A percentile compares a stretch with the other conserved stretches of the same genome.
These are phyloP conservation scores for Gypsophila paniculata DNA, from an alignment of 179 eudicot species.

Conservation along the genomic window DNA sequence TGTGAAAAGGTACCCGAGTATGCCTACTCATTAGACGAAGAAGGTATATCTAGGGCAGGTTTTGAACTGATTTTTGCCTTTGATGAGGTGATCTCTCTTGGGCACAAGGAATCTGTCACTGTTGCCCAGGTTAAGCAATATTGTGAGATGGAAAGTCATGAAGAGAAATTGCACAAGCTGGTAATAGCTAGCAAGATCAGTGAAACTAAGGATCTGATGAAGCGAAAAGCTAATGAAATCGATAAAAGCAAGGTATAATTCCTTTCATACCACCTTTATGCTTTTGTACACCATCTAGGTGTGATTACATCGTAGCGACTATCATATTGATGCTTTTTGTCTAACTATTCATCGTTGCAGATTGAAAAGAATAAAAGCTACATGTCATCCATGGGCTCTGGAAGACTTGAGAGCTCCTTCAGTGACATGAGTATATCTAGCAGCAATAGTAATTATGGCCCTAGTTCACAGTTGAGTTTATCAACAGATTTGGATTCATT, in stretches of 20 bases:
- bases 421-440: slow-evolving; percentile 41
- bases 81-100: slow-evolving; percentile 78
- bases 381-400: slow-evolving; percentile 81
- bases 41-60: slow-evolving; percentile 73
- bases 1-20: slow-evolving; percentile 75
- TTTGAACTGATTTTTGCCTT: slow-evolving; percentile 92
- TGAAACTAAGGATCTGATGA: slow-evolving; percentile 96
- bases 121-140: slow-evolving; percentile 93
- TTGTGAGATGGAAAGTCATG: slow-evolving; percentile 99
- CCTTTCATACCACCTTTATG: slow-evolving; percentile 1
- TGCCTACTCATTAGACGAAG: slow-evolving; percentile 80
- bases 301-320: neutral
- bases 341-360: slow-evolving; percentile 35
- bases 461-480: slow-evolving; percentile 71
- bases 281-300: neutral
- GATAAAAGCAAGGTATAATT: slow-evolving; percentile 80
- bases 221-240: slow-evolving; percentile 90
- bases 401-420: slow-evolving; percentile 61
- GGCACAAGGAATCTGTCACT: slow-evolving; percentile 57
- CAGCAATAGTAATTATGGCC: slow-evolving; percentile 57
- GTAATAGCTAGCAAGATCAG: slow-evolving; percentile 84
- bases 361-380: slow-evolving; percentile 84
- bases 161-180: slow-evolving; percentile 90
- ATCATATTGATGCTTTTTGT: neutral
- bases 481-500: slow-evolving; percentile 56